Evolutionary conservation across 2,329 filamentous ascomycete genomes (phyloP).

Genomic region (Colletotrichum higginsianum): DNA sequence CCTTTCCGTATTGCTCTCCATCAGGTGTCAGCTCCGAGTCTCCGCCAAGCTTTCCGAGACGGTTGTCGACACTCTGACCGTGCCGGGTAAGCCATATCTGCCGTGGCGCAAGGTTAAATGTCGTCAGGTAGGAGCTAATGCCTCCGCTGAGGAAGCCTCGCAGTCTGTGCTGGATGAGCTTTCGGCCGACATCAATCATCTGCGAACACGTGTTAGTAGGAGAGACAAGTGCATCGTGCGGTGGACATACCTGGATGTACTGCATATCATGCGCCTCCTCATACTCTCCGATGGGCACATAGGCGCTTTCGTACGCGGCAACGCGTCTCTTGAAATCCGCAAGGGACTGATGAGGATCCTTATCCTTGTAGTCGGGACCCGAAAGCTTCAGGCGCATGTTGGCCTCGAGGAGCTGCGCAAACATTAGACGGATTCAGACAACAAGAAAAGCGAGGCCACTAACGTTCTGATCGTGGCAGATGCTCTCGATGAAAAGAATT

Average conservation of each 20-base stretch:
- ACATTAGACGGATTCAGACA: constrained; percentile 27
- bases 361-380: constrained; percentile 95
- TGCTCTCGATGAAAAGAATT: constrained; percentile 95
- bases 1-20: constrained; percentile 83
- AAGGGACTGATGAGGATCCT: constrained; percentile 88
- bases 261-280: constrained; percentile 93
- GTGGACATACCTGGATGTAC: constrained; percentile 80
- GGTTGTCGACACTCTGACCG: constrained; percentile 91
- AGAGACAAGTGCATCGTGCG: neutral
- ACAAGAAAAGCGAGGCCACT: constrained; percentile 42
- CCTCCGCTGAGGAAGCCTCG: constrained; percentile 93
- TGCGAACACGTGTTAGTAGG: constrained; percentile 55
- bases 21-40: constrained; percentile 88
- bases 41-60: constrained; percentile 89
- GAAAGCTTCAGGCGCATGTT: constrained; percentile 98
- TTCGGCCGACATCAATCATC: constrained; percentile 97
- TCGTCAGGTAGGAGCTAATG: constrained; percentile 94
- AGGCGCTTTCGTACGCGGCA: constrained; percentile 92
- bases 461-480: constrained; percentile 84
- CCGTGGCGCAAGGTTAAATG: constrained; percentile 94
- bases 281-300: constrained; percentile 89
- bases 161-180: constrained; percentile 91
- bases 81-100: constrained; percentile 99
- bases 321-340: constrained; percentile 95
- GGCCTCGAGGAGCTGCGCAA: constrained; percentile 82